phyloP scores from a whole-genome alignment of 2,329 filamentous ascomycete genomes.

The Sporothrix globosa region DNA sequence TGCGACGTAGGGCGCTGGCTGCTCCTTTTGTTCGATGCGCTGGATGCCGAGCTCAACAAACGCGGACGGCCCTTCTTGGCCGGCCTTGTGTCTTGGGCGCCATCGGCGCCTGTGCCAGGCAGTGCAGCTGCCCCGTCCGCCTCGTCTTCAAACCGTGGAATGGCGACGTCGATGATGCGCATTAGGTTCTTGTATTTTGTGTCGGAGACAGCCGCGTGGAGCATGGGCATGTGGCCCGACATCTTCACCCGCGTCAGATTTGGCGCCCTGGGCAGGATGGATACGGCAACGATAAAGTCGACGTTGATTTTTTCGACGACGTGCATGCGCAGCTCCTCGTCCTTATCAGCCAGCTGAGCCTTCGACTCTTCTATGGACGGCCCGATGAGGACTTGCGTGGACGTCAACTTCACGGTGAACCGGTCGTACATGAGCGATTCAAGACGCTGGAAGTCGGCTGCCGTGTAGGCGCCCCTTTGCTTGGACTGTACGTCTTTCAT shows the following conservation, averaged over 20 bases:
- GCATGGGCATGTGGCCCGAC: slow-evolving; percentile 85
- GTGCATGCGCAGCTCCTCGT: slow-evolving; percentile 73
- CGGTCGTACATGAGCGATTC: slow-evolving; percentile 98
- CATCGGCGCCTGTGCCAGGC: slow-evolving; percentile 40
- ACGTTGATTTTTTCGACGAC: slow-evolving; percentile 97
- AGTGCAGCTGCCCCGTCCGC: slow-evolving; percentile 39
- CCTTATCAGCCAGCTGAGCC: slow-evolving; percentile 70
- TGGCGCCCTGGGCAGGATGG: slow-evolving; percentile 93
- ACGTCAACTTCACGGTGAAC: slow-evolving; percentile 88
- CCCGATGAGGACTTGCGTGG: slow-evolving; percentile 93
- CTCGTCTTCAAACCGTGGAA: slow-evolving; percentile 73
- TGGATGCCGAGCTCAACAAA: slow-evolving; percentile 52
- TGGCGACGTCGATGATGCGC: slow-evolving; percentile 92
- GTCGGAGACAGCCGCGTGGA: slow-evolving; percentile 91
- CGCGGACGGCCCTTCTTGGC: slow-evolving; percentile 48
- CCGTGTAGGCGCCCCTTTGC: slow-evolving; percentile 82
- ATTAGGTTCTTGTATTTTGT: slow-evolving; percentile 96
- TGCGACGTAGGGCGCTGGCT: slow-evolving; percentile 67
- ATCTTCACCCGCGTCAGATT: slow-evolving; percentile 91
- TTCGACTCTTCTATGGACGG: slow-evolving; percentile 91
- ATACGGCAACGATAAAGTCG: slow-evolving; percentile 93
- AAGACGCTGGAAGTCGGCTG: slow-evolving; percentile 83
- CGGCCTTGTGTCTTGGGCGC: slow-evolving; percentile 35
- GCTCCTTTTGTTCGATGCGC: slow-evolving; percentile 50
- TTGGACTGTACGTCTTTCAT: slow-evolving; percentile 89